A percentile compares a stretch with the other conserved stretches of the same genome.
phyloP scores from a whole-genome alignment of 2,329 filamentous ascomycete genomes.

The Cladosporium oxysporum region DNA sequence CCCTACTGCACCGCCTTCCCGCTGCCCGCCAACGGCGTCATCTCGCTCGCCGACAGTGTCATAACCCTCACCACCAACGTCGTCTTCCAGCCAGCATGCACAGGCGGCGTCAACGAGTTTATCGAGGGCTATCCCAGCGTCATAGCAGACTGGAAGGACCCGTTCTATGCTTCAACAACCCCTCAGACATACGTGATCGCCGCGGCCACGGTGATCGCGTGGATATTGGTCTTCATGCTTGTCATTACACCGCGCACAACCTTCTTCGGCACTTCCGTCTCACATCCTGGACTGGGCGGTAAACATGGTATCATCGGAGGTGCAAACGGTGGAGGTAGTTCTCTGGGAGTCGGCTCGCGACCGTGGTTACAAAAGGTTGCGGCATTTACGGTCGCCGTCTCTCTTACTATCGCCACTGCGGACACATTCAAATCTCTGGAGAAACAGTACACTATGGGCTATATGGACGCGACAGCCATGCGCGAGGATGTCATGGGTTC shows the following conservation, averaged over 20 bases:
- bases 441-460: slow-evolving; percentile 74
- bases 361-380: slow-evolving; percentile 84
- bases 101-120: slow-evolving; percentile 40
- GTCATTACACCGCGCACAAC: slow-evolving; percentile 94
- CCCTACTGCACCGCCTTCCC: slow-evolving; percentile 63
- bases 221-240: slow-evolving; percentile 90
- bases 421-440: slow-evolving; percentile 87
- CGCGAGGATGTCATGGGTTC: slow-evolving; percentile 80
- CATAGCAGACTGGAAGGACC: slow-evolving; percentile 71
- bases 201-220: slow-evolving; percentile 85
- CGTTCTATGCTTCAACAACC: slow-evolving; percentile 91
- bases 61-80: slow-evolving; percentile 62
- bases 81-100: slow-evolving; percentile 62
- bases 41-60: slow-evolving; percentile 55
- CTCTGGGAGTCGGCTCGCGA: slow-evolving; percentile 84
- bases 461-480: slow-evolving; percentile 75
- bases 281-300: slow-evolving; percentile 50
- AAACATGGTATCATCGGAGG: slow-evolving; percentile 85
- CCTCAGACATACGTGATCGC: slow-evolving; percentile 92
- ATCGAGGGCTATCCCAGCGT: slow-evolving; percentile 48
- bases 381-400: slow-evolving; percentile 68
- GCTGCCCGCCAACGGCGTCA: slow-evolving; percentile 59
- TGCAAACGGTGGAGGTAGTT: slow-evolving; percentile 63
- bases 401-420: slow-evolving; percentile 87
- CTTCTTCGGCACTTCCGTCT: slow-evolving; percentile 71